Conservation (phyloP, 2,329 filamentous ascomycete species). For the Botrytis hyacinthi region DNA sequence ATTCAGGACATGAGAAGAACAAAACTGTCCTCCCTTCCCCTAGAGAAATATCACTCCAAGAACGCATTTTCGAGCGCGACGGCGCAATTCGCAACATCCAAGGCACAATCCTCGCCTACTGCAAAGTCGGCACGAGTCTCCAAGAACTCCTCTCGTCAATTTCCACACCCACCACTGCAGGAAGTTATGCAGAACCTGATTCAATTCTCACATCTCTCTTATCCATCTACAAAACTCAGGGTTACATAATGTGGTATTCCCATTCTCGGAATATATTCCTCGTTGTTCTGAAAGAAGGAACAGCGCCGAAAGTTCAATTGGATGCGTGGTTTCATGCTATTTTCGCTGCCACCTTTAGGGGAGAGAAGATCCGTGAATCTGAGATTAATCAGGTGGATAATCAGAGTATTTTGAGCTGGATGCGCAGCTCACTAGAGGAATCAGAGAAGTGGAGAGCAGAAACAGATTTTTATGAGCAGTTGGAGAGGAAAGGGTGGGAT, state of each 20-base stretch:
- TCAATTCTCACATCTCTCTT: slow-evolving; percentile 40
- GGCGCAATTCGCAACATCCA: slow-evolving; percentile 51
- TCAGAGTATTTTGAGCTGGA: neutral
- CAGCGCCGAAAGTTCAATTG: slow-evolving; percentile 50
- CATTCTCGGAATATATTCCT: slow-evolving; percentile 44
- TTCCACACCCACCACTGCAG: neutral
- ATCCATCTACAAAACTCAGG: slow-evolving; percentile 49
- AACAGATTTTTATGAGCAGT: slow-evolving; percentile 36
- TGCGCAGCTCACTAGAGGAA: neutral
- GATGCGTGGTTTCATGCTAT: slow-evolving; percentile 61
- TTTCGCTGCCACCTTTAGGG: neutral
- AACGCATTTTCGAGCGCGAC: slow-evolving; percentile 35
- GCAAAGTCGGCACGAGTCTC: slow-evolving; percentile 52
- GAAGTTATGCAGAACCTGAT: slow-evolving; percentile 30
- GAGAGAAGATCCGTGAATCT: fast-evolving
- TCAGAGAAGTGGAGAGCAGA: neutral
- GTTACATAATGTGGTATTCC: slow-evolving; percentile 62
- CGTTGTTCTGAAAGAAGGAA: slow-evolving; percentile 63
- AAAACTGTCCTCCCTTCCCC: slow-evolving; percentile 55
- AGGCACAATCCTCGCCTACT: slow-evolving; percentile 49
- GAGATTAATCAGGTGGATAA: fast-evolving
- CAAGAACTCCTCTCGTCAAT: slow-evolving; percentile 30
- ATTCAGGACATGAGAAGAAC: neutral
- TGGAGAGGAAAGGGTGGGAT: slow-evolving; percentile 61
- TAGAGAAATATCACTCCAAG: slow-evolving; percentile 54